Percentiles rank a stretch among this genome's conserved stretches.
Conservation (phyloP, 352 stramenopile species). For the Pythium periplocum region DNA sequence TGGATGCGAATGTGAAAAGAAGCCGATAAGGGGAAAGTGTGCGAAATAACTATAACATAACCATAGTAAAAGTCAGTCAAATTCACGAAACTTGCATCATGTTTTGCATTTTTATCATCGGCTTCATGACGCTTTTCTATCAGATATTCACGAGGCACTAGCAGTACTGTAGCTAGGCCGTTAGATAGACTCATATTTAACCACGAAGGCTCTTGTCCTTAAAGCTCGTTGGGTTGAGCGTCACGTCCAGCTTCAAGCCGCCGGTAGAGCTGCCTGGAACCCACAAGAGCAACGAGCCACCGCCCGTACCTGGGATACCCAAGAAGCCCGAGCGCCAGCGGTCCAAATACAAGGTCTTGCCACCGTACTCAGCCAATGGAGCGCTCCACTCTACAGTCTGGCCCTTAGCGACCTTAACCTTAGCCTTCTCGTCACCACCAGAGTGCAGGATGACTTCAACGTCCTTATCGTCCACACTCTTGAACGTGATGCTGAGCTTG, state of each 20-base stretch:
- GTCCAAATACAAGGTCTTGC: conserved; percentile 52
- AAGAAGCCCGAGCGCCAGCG: conserved; percentile 55
- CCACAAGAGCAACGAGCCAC: conserved; percentile 63
- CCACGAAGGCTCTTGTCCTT: background rate
- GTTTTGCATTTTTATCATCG: too few relatives aligned
- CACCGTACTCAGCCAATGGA: conserved; percentile 29
- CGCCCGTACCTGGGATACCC: conserved; percentile 43
- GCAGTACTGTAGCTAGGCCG: too few relatives aligned
- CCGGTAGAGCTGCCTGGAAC: conserved; percentile 35
- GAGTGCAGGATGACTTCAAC: conserved; percentile 49
- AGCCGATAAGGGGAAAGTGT: too few relatives aligned
- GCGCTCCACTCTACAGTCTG: conserved; percentile 30
- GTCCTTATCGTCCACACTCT: conserved; percentile 36
- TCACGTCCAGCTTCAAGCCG: conserved; percentile 36
- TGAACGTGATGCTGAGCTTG: conserved; percentile 32
- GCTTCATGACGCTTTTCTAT: too few relatives aligned
- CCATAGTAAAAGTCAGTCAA: too few relatives aligned
- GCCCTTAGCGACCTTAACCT: conserved; percentile 35
- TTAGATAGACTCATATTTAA: background rate
- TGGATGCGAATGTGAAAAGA: too few relatives aligned
- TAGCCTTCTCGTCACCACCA: conserved; percentile 32
- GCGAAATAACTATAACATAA: too few relatives aligned
- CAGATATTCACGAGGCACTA: too few relatives aligned
- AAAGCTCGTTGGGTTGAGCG: conserved; percentile 29
- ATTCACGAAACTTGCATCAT: too few relatives aligned